These are phyloP conservation scores for Sarocladium brachiariae DNA, from an alignment of 2,329 filamentous ascomycete genomes.

Conservation along the genomic window DNA sequence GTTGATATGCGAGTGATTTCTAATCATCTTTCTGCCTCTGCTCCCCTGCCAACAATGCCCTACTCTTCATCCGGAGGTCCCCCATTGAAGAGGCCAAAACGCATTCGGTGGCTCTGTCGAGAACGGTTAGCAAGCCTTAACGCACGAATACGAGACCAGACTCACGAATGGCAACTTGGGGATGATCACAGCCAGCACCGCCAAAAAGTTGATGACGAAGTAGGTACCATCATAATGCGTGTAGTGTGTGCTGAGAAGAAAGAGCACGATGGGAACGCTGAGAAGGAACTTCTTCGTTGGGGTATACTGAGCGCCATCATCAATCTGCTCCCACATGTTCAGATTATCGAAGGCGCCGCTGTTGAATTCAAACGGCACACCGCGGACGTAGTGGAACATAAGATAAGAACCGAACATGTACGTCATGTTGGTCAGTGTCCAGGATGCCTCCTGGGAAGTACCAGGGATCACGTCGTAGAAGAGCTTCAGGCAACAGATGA, in stretches of 20 bases:
- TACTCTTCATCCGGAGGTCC: constrained; percentile 8
- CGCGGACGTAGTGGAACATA: constrained; percentile 99
- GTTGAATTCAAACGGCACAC: constrained; percentile 98
- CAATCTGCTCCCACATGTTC: constrained; percentile 99
- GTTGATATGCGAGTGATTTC: not conserved
- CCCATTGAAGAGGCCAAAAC: constrained; percentile 63
- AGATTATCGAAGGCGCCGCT: constrained; percentile 97
- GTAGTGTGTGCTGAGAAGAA: constrained; percentile 96
- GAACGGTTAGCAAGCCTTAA: not conserved
- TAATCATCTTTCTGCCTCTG: not conserved
- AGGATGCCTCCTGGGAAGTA: constrained; percentile 95
- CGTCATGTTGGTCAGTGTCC: constrained; percentile 97
- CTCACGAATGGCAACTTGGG: constrained; percentile 92
- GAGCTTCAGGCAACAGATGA: constrained; percentile 89
- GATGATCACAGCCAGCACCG: constrained; percentile 86
- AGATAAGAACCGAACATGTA: constrained; percentile 99
- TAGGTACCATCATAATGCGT: constrained; percentile 97
- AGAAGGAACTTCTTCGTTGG: constrained; percentile 98
- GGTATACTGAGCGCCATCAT: constrained; percentile 97
- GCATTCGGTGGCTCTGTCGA: constrained; percentile 67
- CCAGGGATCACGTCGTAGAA: constrained; percentile 95
- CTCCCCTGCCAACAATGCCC: not conserved
- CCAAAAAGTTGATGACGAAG: constrained; percentile 95
- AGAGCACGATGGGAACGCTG: constrained; percentile 87
- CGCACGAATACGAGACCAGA: constrained; percentile 19